phyloP scores from a whole-genome alignment of 1,284 basidiomycete species.

The Pseudozyma pruni region DNA sequence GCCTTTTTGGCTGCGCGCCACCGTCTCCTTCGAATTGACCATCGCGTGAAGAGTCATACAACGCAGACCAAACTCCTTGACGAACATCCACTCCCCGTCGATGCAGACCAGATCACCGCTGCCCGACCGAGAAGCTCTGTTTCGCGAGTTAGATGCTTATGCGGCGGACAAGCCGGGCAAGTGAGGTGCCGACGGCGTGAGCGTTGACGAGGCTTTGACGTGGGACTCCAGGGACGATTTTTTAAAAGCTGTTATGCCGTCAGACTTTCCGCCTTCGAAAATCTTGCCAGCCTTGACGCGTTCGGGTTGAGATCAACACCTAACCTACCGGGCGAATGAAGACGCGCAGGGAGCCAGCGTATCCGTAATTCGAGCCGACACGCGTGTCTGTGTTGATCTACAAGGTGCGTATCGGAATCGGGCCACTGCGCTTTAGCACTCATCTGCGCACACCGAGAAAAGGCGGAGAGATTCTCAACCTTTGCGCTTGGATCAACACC shows the following conservation, averaged over 20 bases:
- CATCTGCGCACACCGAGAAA: background rate
- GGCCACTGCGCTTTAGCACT: background rate
- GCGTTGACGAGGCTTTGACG: too few relatives aligned
- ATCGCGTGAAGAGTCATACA: slow-evolving; percentile 82
- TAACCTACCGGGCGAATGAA: slow-evolving; percentile 8
- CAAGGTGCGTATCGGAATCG: slow-evolving; percentile 2
- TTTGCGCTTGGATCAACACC: slow-evolving; percentile 28
- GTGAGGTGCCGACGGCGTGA: too few relatives aligned
- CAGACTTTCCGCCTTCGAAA: background rate
- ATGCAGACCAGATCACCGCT: slow-evolving; percentile 66
- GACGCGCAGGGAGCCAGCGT: slow-evolving; percentile 1
- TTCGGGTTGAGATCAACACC: slow-evolving; percentile 6
- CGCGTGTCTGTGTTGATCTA: slow-evolving; percentile 18
- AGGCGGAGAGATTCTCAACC: background rate
- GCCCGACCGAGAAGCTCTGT: too few relatives aligned
- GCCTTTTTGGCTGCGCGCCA: too few relatives aligned
- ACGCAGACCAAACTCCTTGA: slow-evolving; percentile 76
- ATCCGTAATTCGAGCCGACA: background rate
- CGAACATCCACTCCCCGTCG: too few relatives aligned
- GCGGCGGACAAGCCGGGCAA: too few relatives aligned
- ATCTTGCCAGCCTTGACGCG: slow-evolving; percentile 2
- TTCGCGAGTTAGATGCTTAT: too few relatives aligned
- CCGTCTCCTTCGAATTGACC: slow-evolving; percentile 80
- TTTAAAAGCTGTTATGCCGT: background rate
- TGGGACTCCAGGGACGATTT: too few relatives aligned